Evolutionary conservation across 257 asterid species (phyloP), one percentile per base, ranked within the genome.

Genomic region (Hygrophila difformis): DNA sequence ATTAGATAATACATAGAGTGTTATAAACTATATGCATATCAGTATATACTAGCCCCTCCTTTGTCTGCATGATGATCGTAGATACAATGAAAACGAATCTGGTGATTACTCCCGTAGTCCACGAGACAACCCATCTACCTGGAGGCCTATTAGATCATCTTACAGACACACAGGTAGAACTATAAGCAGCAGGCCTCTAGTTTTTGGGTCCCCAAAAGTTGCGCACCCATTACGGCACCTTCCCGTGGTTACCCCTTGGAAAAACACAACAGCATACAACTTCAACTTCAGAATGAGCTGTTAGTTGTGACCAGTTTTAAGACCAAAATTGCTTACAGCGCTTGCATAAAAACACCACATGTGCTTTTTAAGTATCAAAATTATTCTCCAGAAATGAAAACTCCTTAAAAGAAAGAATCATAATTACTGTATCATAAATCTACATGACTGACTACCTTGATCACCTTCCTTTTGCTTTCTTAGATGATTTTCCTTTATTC

Each of bases 61-160:
- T 41, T 70, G 39, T 65, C 85, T n/a, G 2, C 54, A 73, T 43
- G 66, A 68, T 60, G 69, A 67, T 13, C 55, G 29, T 17, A 65
- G 84, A 48, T 62, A 75, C 37, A 74, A 77, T 12, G 75, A 60
- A 50, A 18, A 26, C 46, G 93, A 72, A 33, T 57, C 74, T 23
- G 60, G 62, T 60, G n/a, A n/a, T n/a, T n/a, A n/a, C n/a, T n/a
- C n/a, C n/a, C 50, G 76, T 56, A 6, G 52, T 52, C 56, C 85
- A 8, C 62, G 78, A 26, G 69, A 22, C 21, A 61, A 64, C 63
- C 40, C 69, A 4, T 49, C 69, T 3, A 22, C 50, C 31, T 67
- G 79, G 75, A 78, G 82, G 68, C 71, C 83, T 15, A 73, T 66
- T 45, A 75, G 93, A 64, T 73, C 85, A 20, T 60, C 29, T 21